Evolutionary conservation across 352 stramenopile genomes (phyloP).

Genomic region (Globisporangium rhizosaccharum): DNA sequence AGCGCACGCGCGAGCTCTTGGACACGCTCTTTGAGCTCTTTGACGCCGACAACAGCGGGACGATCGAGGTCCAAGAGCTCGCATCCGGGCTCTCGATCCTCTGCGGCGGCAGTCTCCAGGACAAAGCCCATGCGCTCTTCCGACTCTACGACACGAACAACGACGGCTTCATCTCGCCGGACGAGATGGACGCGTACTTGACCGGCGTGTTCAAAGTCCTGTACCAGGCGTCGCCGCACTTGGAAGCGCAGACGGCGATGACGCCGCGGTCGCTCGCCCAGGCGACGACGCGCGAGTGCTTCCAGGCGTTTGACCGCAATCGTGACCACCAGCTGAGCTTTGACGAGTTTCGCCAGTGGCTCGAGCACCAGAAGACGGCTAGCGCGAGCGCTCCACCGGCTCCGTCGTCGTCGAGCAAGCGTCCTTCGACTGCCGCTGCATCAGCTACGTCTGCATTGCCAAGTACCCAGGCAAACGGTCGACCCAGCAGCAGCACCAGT

Average conservation of each 20-base stretch:
- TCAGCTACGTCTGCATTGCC: too few species aligned
- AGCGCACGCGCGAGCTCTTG: conserved; percentile 43
- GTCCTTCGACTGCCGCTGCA: too few species aligned
- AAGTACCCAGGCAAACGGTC: neutral
- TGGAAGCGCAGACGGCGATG: conserved; percentile 49
- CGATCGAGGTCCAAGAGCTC: conserved; percentile 84
- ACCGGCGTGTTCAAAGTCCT: conserved; percentile 84
- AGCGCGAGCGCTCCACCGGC: neutral
- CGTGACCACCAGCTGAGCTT: conserved; percentile 71
- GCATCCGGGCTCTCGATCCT: conserved; percentile 83
- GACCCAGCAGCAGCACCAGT: neutral
- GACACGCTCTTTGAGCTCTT: conserved; percentile 80
- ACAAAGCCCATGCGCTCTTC: conserved; percentile 78
- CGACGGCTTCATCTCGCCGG: conserved; percentile 71
- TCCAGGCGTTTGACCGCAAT: conserved; percentile 70
- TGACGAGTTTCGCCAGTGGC: conserved; percentile 75
- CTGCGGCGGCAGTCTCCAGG: conserved; percentile 63
- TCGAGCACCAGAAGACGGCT: conserved; percentile 49
- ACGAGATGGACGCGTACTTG: conserved; percentile 83
- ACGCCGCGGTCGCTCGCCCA: conserved; percentile 55
- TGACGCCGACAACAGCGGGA: conserved; percentile 71
- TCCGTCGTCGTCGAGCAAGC: neutral
- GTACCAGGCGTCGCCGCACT: conserved; percentile 72
- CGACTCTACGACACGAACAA: conserved; percentile 81
- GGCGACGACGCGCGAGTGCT: conserved; percentile 76